These are phyloP conservation scores for Aechmea fasciata DNA, from an alignment of 176 grass and related monocot genomes.

Conservation along the genomic window DNA sequence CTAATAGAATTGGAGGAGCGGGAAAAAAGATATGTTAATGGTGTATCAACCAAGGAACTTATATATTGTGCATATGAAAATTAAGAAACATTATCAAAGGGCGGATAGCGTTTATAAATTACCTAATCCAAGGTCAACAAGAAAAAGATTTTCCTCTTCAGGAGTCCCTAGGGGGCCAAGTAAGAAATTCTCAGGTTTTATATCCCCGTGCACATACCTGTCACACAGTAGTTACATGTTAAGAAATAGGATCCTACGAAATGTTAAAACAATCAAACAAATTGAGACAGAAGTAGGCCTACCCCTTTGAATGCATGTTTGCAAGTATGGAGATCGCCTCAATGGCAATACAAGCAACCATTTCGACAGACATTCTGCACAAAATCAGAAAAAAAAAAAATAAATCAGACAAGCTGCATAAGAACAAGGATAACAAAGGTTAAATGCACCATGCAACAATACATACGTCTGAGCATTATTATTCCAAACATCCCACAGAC, in stretches of 20 bases:
- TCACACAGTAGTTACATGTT: constrained; percentile 15
- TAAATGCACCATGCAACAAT: not conserved
- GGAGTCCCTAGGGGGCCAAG: constrained; percentile 68
- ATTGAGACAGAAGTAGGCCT: constrained; percentile 5
- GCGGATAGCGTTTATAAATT: constrained; percentile 16
- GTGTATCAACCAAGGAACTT: not conserved
- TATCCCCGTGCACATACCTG: constrained; percentile 91
- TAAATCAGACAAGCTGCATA: constrained; percentile 1
- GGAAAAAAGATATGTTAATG: constrained; percentile 2
- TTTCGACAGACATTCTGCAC: constrained; percentile 84
- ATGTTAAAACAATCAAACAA: not conserved
- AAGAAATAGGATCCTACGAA: constrained; percentile 11
- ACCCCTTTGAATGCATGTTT: constrained; percentile 94
- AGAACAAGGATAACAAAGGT: constrained; percentile 16
- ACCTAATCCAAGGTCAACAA: constrained; percentile 98
- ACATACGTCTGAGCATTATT: constrained; percentile 85
- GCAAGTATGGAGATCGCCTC: constrained; percentile 91
- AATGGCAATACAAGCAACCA: constrained; percentile 98
- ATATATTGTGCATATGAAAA: not conserved
- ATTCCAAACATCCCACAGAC: constrained; percentile 96
- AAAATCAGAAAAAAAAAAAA: constrained; percentile 17
- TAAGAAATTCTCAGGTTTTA: constrained; percentile 95
- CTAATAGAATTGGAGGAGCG: constrained; percentile 23
- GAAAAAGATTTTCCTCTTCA: constrained; percentile 92
- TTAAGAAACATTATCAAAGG: constrained; percentile 6